phyloP scores from a whole-genome alignment of 176 grass and related monocot genomes.

The Oryza coarctata region DNA sequence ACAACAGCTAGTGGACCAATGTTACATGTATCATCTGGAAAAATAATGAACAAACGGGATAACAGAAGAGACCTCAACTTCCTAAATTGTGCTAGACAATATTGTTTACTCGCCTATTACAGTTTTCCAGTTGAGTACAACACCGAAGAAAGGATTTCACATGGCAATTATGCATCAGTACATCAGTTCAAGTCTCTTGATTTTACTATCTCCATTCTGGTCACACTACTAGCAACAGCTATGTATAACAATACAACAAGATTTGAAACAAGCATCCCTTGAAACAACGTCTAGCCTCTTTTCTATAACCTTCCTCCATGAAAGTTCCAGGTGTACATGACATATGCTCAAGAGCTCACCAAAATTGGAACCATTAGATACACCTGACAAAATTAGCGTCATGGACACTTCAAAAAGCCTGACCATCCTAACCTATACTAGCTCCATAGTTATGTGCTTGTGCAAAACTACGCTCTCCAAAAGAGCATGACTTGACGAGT shows the following conservation, averaged over 20 bases:
- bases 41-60: background rate
- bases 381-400: background rate
- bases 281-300: background rate
- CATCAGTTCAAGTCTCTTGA: background rate
- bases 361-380: conserved; percentile 1
- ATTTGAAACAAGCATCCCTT: no score
- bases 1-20: background rate
- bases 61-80: background rate
- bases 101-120: background rate
- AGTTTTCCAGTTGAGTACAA: background rate
- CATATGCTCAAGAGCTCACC: background rate
- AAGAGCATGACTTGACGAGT: background rate
- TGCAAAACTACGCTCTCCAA: conserved; percentile 1
- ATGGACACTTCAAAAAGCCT: conserved; percentile 24
- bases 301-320: background rate
- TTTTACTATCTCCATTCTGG: background rate
- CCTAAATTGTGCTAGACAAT: background rate
- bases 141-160: no score
- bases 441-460: background rate
- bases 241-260: background rate
- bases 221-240: background rate
- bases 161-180: background rate
- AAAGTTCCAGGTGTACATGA: background rate
- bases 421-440: conserved; percentile 18
- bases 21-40: background rate